phyloP scores from a whole-genome alignment of 441 rosid species.

The Eutrema salsugineum region DNA sequence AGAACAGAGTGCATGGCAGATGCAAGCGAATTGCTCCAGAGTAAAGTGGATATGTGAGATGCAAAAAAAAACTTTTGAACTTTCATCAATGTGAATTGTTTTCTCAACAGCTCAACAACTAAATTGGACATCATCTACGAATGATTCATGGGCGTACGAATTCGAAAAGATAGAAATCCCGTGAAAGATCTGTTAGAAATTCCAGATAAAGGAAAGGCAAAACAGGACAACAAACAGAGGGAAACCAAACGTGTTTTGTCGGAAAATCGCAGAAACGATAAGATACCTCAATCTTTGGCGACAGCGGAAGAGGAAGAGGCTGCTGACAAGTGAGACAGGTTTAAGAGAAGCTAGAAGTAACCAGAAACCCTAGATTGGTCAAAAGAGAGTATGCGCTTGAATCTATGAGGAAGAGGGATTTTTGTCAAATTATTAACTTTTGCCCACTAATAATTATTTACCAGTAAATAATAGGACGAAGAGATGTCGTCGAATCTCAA shows the following conservation, averaged over 20 bases:
- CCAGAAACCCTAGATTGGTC: slow-evolving; percentile 31
- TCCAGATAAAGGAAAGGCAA: slow-evolving; percentile 5
- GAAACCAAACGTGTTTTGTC: background rate
- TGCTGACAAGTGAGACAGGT: slow-evolving; percentile 14
- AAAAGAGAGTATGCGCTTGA: slow-evolving; percentile 16
- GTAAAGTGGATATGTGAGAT: background rate
- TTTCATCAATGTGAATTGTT: background rate
- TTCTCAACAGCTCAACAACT: background rate
- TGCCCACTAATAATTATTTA: background rate
- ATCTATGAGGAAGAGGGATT: slow-evolving; percentile 17
- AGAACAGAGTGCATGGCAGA: background rate
- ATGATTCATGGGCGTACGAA: background rate
- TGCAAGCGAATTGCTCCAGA: background rate
- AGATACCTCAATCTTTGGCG: slow-evolving; percentile 7
- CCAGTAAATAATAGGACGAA: background rate
- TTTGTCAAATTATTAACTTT: slow-evolving; percentile 4
- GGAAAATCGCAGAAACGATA: slow-evolving; percentile 1
- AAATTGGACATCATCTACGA: background rate
- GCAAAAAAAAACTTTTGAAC: background rate
- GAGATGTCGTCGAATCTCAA: background rate
- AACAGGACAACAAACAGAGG: slow-evolving; percentile 18
- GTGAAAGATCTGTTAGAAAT: background rate
- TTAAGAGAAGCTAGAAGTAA: slow-evolving; percentile 5
- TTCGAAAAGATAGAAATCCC: background rate
- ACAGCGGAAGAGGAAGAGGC: slow-evolving; percentile 17